Evolutionary conservation across 2,329 filamentous ascomycete genomes (phyloP), one percentile per base, ranked within the genome.

Genomic region (Camptophora hylomeconis): DNA sequence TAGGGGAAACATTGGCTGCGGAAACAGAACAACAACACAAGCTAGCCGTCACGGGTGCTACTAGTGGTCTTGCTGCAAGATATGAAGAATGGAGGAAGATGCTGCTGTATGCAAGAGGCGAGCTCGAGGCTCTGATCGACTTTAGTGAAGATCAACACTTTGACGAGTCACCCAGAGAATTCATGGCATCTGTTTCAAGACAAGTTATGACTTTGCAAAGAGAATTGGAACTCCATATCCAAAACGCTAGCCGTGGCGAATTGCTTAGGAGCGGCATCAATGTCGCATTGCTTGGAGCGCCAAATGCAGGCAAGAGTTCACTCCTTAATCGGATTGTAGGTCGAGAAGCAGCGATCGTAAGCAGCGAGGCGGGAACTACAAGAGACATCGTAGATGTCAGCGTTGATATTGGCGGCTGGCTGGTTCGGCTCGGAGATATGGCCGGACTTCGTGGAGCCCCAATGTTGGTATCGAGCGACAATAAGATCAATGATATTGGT

Each of bases 141-240:
- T 98, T 98, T 51, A 80, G 82, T 1, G 89, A 98, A 52, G 89
- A 95, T 47, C 87, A 98, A 55, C 81, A 95, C 57, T 92, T 98
- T 47, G 86, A 95, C 43, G 84, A 93, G 53, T 77, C 81, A 3
- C 80, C 83, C 1, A 58, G 65, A 0, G 69, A 80, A 31, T 63
- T 95, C 13, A 65, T 92, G 24, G 52, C 49, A 1, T 82, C 75
- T 26, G 80, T 94, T 17, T 67, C 72, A 2, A 42, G 41, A 1
- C 73, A 84, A 46, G 69, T 92, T 2, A 48, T 52, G 1, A 51
- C 47, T 1, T 69, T 95, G 32, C 59, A 73, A 31, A 48, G 51
- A 17, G 65, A 75, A 32, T 75, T 95, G 35, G 58, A 61, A 9
- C 52, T 72, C 17, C 81, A 93, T 53, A 71, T 83, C 40, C 57